These are phyloP conservation scores for Streptanthus diversifolius DNA, from an alignment of 345 rosid genomes.

Conservation along the genomic window DNA sequence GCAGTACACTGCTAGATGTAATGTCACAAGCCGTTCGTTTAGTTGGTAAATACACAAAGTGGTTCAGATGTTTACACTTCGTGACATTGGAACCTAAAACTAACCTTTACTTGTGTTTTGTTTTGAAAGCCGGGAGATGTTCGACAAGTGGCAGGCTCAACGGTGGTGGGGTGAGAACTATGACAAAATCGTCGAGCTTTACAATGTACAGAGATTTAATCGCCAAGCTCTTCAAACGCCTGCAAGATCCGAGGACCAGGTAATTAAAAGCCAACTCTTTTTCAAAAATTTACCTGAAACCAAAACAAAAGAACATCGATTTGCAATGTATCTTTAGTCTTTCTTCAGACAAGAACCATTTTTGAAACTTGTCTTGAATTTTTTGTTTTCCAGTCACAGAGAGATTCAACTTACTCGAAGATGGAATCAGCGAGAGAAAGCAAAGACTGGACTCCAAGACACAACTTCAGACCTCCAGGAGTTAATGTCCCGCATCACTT, in stretches of 20 bases:
- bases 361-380: not conserved
- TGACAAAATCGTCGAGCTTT: conserved; percentile 92
- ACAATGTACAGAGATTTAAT: conserved; percentile 94
- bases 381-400: conserved; percentile 35
- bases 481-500: conserved; percentile 40
- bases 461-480: conserved; percentile 52
- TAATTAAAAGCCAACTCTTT: conserved; percentile 18
- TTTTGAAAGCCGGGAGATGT: conserved; percentile 86
- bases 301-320: not conserved
- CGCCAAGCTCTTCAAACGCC: conserved; percentile 93
- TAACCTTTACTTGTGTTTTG: conserved; percentile 5
- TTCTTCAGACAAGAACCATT: not conserved
- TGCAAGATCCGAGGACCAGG: conserved; percentile 89
- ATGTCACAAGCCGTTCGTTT: not conserved
- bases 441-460: conserved; percentile 73
- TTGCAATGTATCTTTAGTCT: not conserved
- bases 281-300: not conserved
- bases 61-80: not conserved
- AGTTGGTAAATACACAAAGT: not conserved
- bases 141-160: conserved; percentile 97
- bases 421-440: conserved; percentile 66
- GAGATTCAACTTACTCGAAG: conserved; percentile 81
- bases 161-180: conserved; percentile 98
- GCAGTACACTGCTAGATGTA: no score
- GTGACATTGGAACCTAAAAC: not conserved